A percentile compares a stretch with the other conserved stretches of the same genome.
Conservation (phyloP, 2,329 filamentous ascomycete genomes). For the Fusarium bactridioides region DNA sequence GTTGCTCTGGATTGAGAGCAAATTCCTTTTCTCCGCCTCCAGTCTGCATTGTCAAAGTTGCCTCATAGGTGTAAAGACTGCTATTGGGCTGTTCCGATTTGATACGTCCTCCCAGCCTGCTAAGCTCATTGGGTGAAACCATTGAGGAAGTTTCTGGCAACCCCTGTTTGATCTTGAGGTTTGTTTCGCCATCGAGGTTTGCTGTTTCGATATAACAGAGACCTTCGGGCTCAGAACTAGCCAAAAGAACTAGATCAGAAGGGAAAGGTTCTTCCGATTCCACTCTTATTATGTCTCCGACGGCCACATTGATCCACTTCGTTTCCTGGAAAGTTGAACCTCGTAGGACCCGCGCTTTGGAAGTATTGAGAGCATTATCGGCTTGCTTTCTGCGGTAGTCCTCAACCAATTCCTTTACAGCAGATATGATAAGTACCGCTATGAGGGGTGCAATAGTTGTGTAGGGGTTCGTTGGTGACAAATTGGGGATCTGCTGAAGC, state of each 20-base stretch:
- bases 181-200: constrained; percentile 97
- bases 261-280: constrained; percentile 96
- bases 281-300: constrained; percentile 92
- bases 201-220: constrained; percentile 99
- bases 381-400: constrained; percentile 90
- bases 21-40: constrained; percentile 94
- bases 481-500: constrained; percentile 92
- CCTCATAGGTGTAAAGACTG: constrained; percentile 97
- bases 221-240: constrained; percentile 95
- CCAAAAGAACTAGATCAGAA: constrained; percentile 88
- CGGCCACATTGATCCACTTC: constrained; percentile 91
- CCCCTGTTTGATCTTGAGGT: constrained; percentile 98
- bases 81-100: constrained; percentile 98
- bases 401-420: constrained; percentile 92
- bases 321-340: constrained; percentile 86
- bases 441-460: constrained; percentile 95
- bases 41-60: constrained; percentile 87
- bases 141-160: constrained; percentile 90
- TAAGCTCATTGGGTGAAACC: constrained; percentile 86
- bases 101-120: constrained; percentile 83
- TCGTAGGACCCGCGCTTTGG: constrained; percentile 81
- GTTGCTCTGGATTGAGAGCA: constrained; percentile 87
- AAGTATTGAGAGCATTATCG: constrained; percentile 87
- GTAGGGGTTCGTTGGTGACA: constrained; percentile 94
- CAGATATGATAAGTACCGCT: constrained; percentile 92